Base-by-base conservation (phyloP, 139 green algal species). In the Coelastrella sp. region DNA sequence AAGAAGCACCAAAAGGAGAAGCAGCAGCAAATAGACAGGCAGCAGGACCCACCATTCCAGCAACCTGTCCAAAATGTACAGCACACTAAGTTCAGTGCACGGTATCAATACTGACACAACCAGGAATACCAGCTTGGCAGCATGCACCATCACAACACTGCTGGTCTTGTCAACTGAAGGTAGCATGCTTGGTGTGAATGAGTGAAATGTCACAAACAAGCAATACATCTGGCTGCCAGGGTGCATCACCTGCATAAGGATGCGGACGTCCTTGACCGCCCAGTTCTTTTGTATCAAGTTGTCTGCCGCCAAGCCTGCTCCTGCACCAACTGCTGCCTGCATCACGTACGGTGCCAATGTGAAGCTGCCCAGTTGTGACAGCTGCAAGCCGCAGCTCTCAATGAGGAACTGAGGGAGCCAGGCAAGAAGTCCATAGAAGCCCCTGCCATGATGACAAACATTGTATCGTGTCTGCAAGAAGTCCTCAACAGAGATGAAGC, bases 391-490 rank as follows among this genome's bases (percentile, higher is more conserved):
- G 30, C 80, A 86, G 48, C 67, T 71, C 80, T 86, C 80, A 48
- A 86, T 79, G 81, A 96, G 96, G 87, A 94, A 97, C 23, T 90
- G 94, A 9, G 94, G 94, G 85, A 97, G 93, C 94, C 94, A 97
- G 75, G 91, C 95, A 11, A 97, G 90, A 73, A 97, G 78, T 8
- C 90, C 91, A 34, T 64, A 64, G 53, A 64, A 64, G 21, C 53
- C 53, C 53, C 53, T 64, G 53, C 53, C 27, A 27, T 11, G 13
- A 2, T 1, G 17, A 57, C 13, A 11, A 57, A 57, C 13, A 15
- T 15, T 57, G 48, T 57, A 11, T 1, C 13, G 8, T 11, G 45
- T 57, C 48, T n/a, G n/a, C n/a, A n/a, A n/a, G n/a, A n/a, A n/a
- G n/a, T n/a, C n/a, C n/a, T n/a, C n/a, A n/a, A n/a, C n/a, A n/a